Base-by-base conservation (phyloP, 192 early-diverging fungal genomes). In the Coemansia sp. region DNA sequence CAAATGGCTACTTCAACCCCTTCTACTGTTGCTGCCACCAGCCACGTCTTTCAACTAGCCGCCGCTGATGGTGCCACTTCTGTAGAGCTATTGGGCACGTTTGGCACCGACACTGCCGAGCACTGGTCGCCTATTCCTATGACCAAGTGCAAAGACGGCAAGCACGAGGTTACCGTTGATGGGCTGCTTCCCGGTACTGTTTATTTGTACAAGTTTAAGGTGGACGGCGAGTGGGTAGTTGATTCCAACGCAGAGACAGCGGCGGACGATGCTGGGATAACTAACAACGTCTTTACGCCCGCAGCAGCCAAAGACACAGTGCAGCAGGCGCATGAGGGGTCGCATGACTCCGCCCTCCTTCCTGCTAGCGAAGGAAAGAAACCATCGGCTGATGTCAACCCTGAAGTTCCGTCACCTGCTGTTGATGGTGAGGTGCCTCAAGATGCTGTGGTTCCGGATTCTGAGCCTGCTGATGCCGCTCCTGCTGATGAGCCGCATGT, bases 201-300 rank as follows among this genome's bases (percentile, higher is more conserved):
- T 26, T 79, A 71, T 28, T 26, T 63, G 35, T 79, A 79, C 77
- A 79, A 79, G 65, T 79, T 55, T 69, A 67, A 65, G 50, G 77
- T 79, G 8, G 65, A 79, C 26, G 77, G 71, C 36, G 68, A 71
- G 36, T 79, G 77, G 77, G 59, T 61, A 37, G 65, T 79, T 14
- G 77, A 79, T 65, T 31, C 71, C 26, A 55, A 24, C 10, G 77
- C 77, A 18, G 62, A 63, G 13, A 73, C 66, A 0, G 43, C 71
- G 0, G 46, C 46, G 18, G 71, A 73, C 38, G 77, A 69, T 1
- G 77, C 63, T 8, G 77, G 71, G 6, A 62, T 79, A 28, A 64
- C 59, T 33, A 79, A 79, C 58, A 79, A 73, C 48, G 67, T 70
- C 9, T 60, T 72, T 56, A 58, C 34, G 31, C 11, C 26, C 5